Percentiles rank a stretch among this genome's conserved stretches.
Conservation (phyloP, 176 grass and related monocot species). For the Puya raimondii region DNA sequence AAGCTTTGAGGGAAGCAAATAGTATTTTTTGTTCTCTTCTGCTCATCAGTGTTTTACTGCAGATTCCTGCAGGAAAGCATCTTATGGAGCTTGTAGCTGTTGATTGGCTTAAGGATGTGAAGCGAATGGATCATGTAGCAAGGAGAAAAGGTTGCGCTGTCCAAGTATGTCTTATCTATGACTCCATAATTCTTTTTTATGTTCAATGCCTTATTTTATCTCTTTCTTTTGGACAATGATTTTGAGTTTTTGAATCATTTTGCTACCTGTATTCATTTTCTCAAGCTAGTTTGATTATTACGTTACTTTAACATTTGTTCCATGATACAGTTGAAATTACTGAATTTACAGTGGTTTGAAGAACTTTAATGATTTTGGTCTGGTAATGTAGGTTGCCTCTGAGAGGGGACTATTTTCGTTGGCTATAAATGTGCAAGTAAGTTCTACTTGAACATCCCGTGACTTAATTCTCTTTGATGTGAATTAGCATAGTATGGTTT, state of each 20-base stretch:
- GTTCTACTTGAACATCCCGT: not conserved
- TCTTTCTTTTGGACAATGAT: not conserved
- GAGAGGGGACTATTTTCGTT: slow-evolving; percentile 88
- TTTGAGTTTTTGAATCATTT: not conserved
- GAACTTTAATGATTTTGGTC: slow-evolving; percentile 22
- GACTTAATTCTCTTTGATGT: not conserved
- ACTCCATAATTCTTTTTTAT: not conserved
- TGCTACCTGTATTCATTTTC: not conserved
- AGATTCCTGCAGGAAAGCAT: slow-evolving; percentile 92
- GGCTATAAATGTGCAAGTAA: slow-evolving; percentile 97
- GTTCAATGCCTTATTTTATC: not conserved
- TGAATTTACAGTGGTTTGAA: not conserved
- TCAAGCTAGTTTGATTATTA: too few species aligned
- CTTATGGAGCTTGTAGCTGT: slow-evolving; percentile 94
- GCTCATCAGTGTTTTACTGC: slow-evolving; percentile 3
- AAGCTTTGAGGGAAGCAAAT: not conserved
- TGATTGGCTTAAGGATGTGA: slow-evolving; percentile 95
- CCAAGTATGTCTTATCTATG: slow-evolving; percentile 47
- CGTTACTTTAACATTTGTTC: not conserved
- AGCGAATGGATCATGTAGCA: slow-evolving; percentile 96
- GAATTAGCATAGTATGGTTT: not conserved
- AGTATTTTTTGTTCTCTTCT: not conserved
- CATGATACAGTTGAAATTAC: not conserved
- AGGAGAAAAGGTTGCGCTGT: slow-evolving; percentile 89
- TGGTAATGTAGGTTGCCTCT: slow-evolving; percentile 71